Conservation (phyloP, 2,329 filamentous ascomycete species). For the Talaromyces rugulosus region DNA sequence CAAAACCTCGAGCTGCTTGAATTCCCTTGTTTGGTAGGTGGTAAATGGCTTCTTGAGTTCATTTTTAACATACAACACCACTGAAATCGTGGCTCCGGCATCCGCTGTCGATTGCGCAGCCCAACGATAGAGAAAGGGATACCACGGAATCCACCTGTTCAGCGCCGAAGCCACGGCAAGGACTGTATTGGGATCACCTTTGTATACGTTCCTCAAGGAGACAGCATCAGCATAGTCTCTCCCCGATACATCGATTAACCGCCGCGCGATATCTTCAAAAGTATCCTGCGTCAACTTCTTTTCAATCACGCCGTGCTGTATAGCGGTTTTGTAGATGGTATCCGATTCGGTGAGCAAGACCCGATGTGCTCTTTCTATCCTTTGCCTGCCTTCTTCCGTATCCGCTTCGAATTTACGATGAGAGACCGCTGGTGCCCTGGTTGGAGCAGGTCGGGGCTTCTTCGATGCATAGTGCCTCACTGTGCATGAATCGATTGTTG, state of each 20-base stretch:
- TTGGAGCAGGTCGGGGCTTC: not conserved
- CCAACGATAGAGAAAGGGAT: not conserved
- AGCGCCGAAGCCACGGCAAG: not conserved
- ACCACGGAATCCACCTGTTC: not conserved
- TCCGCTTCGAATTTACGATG: not conserved
- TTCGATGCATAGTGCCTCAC: not conserved
- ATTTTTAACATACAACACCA: not conserved
- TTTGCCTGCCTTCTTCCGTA: not conserved
- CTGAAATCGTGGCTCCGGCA: conserved; percentile 7
- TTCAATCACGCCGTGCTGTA: not conserved
- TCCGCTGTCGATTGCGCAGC: not conserved
- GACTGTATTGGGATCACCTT: conserved; percentile 1
- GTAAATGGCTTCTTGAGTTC: conserved; percentile 5
- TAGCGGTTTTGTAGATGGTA: not conserved
- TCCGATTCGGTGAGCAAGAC: not conserved
- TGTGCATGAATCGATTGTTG: not conserved
- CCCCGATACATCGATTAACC: not conserved
- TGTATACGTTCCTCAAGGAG: conserved; percentile 3
- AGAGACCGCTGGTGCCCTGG: not conserved
- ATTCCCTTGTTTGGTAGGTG: not conserved
- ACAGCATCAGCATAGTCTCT: not conserved
- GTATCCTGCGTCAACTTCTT: not conserved
- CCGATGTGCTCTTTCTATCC: not conserved
- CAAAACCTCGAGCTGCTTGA: not conserved
- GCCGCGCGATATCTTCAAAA: conserved; percentile 4